Evolutionary conservation across 495 filamentous ascomycete species (phyloP).

Genomic region (Penicillium salamii): DNA sequence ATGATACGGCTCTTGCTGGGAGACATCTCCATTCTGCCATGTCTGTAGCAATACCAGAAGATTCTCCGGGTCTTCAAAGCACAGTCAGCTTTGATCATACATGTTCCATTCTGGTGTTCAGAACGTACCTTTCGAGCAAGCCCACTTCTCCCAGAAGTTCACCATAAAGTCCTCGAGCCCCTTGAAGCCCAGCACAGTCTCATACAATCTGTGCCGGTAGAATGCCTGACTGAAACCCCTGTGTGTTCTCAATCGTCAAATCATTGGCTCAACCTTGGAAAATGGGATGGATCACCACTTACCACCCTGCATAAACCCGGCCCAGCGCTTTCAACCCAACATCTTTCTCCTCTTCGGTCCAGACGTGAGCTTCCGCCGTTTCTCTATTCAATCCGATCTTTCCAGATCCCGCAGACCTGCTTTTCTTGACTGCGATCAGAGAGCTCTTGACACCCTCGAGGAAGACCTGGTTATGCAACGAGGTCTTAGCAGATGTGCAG

Average conservation of each 20-base stretch:
- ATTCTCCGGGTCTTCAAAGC: slow-evolving; percentile 58
- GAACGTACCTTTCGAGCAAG: slow-evolving; percentile 55
- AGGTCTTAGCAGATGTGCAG: slow-evolving; percentile 65
- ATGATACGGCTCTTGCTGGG: slow-evolving; percentile 60
- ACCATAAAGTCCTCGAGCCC: slow-evolving; percentile 67
- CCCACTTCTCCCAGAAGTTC: slow-evolving; percentile 71
- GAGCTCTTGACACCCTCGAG: slow-evolving; percentile 69
- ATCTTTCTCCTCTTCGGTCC: slow-evolving; percentile 55
- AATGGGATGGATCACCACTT: slow-evolving; percentile 11
- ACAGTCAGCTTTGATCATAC: slow-evolving; percentile 9
- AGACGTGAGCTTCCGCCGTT: slow-evolving; percentile 40
- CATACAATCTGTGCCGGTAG: slow-evolving; percentile 64
- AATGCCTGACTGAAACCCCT: slow-evolving; percentile 70
- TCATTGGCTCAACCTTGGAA: no score
- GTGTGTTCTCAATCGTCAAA: slow-evolving; percentile 13
- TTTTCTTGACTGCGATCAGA: slow-evolving; percentile 59
- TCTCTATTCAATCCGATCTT: slow-evolving; percentile 34
- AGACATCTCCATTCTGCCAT: slow-evolving; percentile 71
- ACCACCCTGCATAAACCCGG: slow-evolving; percentile 72
- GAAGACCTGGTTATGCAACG: slow-evolving; percentile 70
- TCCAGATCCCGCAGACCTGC: slow-evolving; percentile 47
- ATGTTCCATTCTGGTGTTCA: neutral
- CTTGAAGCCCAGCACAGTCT: slow-evolving; percentile 56
- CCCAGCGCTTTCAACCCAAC: slow-evolving; percentile 67
- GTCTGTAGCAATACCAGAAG: slow-evolving; percentile 65